Percentiles rank a stretch among this genome's conserved stretches.
These are phyloP conservation scores for Zalerion maritima DNA, from an alignment of 495 filamentous ascomycete genomes.

Conservation along the genomic window DNA sequence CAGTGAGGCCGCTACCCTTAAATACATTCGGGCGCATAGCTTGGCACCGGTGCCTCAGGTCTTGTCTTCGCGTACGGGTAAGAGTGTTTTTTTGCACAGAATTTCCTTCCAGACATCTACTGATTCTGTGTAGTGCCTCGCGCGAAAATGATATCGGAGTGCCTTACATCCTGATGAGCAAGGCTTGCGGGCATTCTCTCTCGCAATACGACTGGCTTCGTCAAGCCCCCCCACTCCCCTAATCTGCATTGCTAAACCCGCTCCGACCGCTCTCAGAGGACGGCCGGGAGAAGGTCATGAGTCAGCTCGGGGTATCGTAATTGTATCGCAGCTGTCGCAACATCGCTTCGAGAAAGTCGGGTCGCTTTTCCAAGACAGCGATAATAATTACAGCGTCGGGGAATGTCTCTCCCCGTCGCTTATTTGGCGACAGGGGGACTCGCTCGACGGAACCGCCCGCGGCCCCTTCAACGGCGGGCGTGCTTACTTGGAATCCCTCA, in stretches of 20 bases:
- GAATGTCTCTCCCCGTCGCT: constrained; percentile 1
- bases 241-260: constrained; percentile 1
- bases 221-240: constrained; percentile 1
- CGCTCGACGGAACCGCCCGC: constrained; percentile 1
- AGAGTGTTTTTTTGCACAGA: no score
- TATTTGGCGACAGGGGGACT: constrained; percentile 1
- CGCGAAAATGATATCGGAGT: constrained; percentile 15
- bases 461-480: constrained; percentile 1
- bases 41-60: no score
- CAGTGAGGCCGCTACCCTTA: no score
- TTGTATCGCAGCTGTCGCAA: constrained; percentile 5
- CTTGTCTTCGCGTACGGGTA: no score
- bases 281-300: constrained; percentile 9
- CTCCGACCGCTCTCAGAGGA: constrained; percentile 5
- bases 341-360: constrained; percentile 9
- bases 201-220: constrained; percentile 5
- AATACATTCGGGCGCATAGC: no score
- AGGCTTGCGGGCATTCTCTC: constrained; percentile 7
- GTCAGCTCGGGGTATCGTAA: constrained; percentile 9
- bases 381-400: constrained; percentile 4
- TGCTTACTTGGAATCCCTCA: constrained; percentile 1
- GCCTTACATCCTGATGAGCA: constrained; percentile 11
- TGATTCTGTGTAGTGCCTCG: constrained; percentile 22
- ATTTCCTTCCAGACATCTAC: no score
- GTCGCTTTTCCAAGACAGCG: constrained; percentile 8